phyloP scores from a whole-genome alignment of 2,329 filamentous ascomycete species.

The Xylariaceae sp. region DNA sequence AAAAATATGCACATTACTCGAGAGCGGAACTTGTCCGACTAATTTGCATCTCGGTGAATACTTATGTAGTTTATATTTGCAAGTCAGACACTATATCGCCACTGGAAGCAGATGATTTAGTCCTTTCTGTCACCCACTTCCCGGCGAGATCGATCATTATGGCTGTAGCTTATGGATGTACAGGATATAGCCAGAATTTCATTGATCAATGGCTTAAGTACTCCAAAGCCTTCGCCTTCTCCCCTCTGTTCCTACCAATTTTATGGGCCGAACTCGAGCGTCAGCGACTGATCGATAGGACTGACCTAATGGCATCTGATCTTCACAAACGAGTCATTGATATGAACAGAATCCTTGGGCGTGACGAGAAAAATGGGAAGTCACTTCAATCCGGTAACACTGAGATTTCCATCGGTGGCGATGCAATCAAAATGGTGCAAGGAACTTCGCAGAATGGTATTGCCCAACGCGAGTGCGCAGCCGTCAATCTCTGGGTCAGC shows the following conservation, averaged over 20 bases:
- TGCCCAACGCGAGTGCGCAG: constrained; percentile 15
- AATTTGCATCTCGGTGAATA: too few species aligned
- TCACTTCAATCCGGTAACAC: too few species aligned
- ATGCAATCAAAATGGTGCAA: neutral
- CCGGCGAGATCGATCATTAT: constrained; percentile 9
- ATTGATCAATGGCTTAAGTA: neutral
- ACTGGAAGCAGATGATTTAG: constrained; percentile 8
- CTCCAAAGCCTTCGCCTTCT: constrained; percentile 7
- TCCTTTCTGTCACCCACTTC: constrained; percentile 21
- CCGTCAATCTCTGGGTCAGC: constrained; percentile 14
- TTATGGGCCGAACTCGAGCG: constrained; percentile 19
- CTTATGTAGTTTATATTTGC: constrained; percentile 21
- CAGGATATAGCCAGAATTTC: neutral
- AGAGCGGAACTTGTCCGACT: too few species aligned
- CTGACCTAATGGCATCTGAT: constrained; percentile 4
- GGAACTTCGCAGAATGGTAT: neutral
- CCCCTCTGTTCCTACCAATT: constrained; percentile 21
- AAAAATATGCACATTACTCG: neutral
- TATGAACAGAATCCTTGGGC: constrained; percentile 11
- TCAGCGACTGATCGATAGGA: constrained; percentile 8
- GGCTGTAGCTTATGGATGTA: constrained; percentile 22
- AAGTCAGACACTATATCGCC: constrained; percentile 21
- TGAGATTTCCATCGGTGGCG: neutral
- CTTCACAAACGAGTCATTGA: constrained; percentile 15
- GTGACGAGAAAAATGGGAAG: neutral